Evolutionary conservation across 257 asterid genomes (phyloP).

Genomic region (Solanum dulcamara): DNA sequence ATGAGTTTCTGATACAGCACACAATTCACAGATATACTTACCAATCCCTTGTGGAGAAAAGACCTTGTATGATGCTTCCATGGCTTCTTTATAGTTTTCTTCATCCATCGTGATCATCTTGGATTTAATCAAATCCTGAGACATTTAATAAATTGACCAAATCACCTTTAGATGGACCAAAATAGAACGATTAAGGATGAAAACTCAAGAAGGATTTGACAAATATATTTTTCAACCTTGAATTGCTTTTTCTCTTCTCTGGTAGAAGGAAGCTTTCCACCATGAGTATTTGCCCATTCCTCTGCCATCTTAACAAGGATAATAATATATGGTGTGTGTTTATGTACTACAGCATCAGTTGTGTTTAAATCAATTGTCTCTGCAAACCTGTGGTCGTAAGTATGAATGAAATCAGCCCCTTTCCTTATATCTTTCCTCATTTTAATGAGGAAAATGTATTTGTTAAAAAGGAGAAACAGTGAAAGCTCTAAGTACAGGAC

Average conservation of each 20-base stretch:
- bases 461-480: background rate
- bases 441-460: background rate
- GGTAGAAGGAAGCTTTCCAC: conserved; percentile 66
- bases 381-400: conserved; percentile 44
- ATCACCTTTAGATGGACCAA: conserved; percentile 12
- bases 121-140: conserved; percentile 70
- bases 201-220: background rate
- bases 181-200: background rate
- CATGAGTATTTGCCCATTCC: conserved; percentile 68
- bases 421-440: background rate
- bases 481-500: background rate
- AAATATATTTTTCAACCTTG: conserved; percentile 44
- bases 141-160: conserved; percentile 16
- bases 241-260: conserved; percentile 70
- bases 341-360: conserved; percentile 64
- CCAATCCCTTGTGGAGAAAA: conserved; percentile 86
- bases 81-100: conserved; percentile 93
- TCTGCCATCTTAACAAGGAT: conserved; percentile 77
- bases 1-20: background rate
- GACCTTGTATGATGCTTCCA: conserved; percentile 82
- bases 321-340: conserved; percentile 80
- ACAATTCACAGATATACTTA: conserved; percentile 23
- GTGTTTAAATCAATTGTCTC: conserved; percentile 72
- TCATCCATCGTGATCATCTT: conserved; percentile 74
- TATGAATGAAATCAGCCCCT: conserved; percentile 7